These are phyloP conservation scores for Rhizophagus prolifer DNA, from an alignment of 192 early-diverging fungal species.

Conservation along the genomic window DNA sequence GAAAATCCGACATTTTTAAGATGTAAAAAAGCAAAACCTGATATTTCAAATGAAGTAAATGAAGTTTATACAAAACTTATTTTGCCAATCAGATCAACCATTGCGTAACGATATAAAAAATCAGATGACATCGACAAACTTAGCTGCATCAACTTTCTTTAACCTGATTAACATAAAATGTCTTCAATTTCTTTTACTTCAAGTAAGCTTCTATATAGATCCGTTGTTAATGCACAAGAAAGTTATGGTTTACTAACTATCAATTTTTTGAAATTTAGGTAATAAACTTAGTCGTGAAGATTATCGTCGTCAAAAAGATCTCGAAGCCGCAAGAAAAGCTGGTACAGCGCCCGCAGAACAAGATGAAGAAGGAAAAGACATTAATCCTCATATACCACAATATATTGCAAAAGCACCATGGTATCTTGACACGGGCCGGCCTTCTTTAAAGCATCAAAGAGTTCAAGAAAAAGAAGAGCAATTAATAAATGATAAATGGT, in stretches of 20 bases:
- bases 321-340: constrained; percentile 95
- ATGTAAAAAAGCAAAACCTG: neutral
- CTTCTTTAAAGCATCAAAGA: constrained; percentile 88
- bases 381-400: constrained; percentile 98
- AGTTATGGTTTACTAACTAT: neutral
- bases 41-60: neutral
- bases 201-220: neutral
- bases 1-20: constrained; percentile 16
- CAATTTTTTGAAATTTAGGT: constrained; percentile 16
- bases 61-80: no score
- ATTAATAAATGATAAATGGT: constrained; percentile 66
- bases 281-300: constrained; percentile 89
- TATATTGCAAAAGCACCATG: constrained; percentile 95
- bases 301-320: constrained; percentile 90
- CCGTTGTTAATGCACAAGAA: no score
- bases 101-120: no score
- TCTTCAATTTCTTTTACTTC: constrained; percentile 19
- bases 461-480: constrained; percentile 36
- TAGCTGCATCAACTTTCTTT: no score
- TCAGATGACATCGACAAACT: no score
- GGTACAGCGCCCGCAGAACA: constrained; percentile 84
- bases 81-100: no score
- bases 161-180: neutral
- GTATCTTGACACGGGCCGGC: constrained; percentile 79
- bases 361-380: constrained; percentile 86